Base-by-base conservation (phyloP, 1,284 basidiomycete genomes). In the Tilletiaria anomala region DNA sequence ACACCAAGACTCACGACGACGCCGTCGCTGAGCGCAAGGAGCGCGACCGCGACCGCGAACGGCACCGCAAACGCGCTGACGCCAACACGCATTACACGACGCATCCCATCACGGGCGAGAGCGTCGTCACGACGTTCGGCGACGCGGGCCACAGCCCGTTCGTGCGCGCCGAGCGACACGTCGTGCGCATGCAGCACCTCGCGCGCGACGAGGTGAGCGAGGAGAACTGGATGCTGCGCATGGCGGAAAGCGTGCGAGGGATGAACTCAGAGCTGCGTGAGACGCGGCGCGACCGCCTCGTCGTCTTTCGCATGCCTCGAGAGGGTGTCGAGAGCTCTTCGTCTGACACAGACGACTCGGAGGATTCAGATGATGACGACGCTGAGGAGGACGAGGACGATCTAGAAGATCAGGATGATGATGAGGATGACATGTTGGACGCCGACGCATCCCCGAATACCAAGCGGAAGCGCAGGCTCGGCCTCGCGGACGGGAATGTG, bases 211-310 rank as follows among this genome's bases (percentile, higher is more conserved):
- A 65, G 29, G 42, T 66, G 33, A 56, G 51, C 22, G 57, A 62
- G 35, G 54, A 62, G 35, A 66, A 66, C 39, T 66, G 63, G 63
- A 61, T 64, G 53, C 48, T 61, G 12, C 54, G 57, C 47, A 58
- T 62, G 53, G 61, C 61, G 1, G 45, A 53, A 6, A 64, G 58
- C 43, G 61, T 60, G 2, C 51, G 49, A 21, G 53, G 53, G 8
- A 57, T 64, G 55, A 66, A 66, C 37, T 37, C 47, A 5, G 63
- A 66, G 46, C 48, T 66, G 20, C 45, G 44, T 31, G 56, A 56
- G 24, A 51, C 50, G 11, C 53, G 61, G 35, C 43, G 39, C 17
- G 58, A 58, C 35, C 48, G 58, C 15, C 33, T 56, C 2, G 47
- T 50, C 14, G 52, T n/a, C n/a, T n/a, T n/a, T n/a, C n/a, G 36